Conservation (phyloP, 345 rosid genomes). For the Citrus unshiu region DNA sequence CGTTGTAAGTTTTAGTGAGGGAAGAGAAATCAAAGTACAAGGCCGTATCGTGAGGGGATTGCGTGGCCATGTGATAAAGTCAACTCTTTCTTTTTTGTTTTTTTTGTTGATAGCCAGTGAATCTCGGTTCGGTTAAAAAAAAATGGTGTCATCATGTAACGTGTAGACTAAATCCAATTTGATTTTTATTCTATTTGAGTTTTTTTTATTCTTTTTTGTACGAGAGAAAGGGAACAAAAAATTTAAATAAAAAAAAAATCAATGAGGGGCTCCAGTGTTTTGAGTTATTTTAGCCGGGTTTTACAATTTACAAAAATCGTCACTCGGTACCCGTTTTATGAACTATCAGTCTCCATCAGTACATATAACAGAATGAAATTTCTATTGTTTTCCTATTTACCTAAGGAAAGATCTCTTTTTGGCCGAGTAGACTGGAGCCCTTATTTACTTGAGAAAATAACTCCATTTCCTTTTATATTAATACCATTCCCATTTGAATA, state of each 20-base stretch:
- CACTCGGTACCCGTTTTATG: neutral
- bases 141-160: neutral
- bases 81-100: slow-evolving; percentile 2
- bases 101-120: neutral
- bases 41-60: slow-evolving; percentile 21
- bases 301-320: neutral
- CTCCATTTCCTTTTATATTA: neutral
- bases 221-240: no score
- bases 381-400: no score
- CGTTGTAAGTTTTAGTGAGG: neutral
- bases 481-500: neutral
- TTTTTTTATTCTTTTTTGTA: no score
- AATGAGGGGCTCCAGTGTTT: neutral
- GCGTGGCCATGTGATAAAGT: slow-evolving; percentile 18
- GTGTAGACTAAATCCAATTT: slow-evolving; percentile 1
- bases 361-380: no score
- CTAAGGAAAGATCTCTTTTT: neutral
- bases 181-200: neutral
- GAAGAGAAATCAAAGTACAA: slow-evolving; percentile 13
- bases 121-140: neutral
- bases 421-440: neutral
- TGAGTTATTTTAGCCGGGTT: neutral
- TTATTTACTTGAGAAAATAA: neutral
- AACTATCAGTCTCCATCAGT: no score
- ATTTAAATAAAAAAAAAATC: rapidly evolving